Percentiles rank a stretch among this genome's conserved stretches.
Conservation (phyloP, 257 asterid genomes). For the Solanum dulcamara region DNA sequence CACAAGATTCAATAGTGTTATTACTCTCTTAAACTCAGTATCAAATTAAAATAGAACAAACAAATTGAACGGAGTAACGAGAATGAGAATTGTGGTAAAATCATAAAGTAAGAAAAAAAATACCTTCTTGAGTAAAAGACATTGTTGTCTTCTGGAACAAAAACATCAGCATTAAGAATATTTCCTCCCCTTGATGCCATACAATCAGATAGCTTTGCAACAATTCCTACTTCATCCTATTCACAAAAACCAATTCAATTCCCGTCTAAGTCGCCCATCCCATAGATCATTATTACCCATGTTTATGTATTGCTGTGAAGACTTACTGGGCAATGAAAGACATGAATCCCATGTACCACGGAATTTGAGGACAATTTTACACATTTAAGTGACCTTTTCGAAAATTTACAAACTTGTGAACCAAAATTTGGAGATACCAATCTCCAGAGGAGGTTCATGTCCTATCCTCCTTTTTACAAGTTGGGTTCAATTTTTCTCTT, state of each 20-base stretch:
- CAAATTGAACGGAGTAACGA: no score
- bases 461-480: background rate
- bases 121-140: conserved; percentile 92
- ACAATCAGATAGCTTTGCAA: conserved; percentile 81
- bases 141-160: conserved; percentile 73
- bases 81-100: no score
- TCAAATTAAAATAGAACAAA: no score
- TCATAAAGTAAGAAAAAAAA: background rate
- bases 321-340: conserved; percentile 82
- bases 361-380: conserved; percentile 40
- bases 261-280: background rate
- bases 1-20: no score
- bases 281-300: background rate
- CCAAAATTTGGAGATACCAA: conserved; percentile 12
- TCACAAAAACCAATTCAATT: background rate
- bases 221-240: conserved; percentile 90
- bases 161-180: conserved; percentile 81
- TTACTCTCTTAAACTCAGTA: no score
- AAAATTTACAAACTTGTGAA: conserved; percentile 23
- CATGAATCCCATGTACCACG: conserved; percentile 77
- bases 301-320: background rate
- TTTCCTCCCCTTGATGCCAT: conserved; percentile 87
- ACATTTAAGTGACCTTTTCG: conserved; percentile 41
- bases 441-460: conserved; percentile 53
- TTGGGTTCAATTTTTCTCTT: no score